Evolutionary conservation across 2,329 filamentous ascomycete genomes (phyloP), one percentile per base, ranked within the genome.

Genomic region (Aureobasidium musti): DNA sequence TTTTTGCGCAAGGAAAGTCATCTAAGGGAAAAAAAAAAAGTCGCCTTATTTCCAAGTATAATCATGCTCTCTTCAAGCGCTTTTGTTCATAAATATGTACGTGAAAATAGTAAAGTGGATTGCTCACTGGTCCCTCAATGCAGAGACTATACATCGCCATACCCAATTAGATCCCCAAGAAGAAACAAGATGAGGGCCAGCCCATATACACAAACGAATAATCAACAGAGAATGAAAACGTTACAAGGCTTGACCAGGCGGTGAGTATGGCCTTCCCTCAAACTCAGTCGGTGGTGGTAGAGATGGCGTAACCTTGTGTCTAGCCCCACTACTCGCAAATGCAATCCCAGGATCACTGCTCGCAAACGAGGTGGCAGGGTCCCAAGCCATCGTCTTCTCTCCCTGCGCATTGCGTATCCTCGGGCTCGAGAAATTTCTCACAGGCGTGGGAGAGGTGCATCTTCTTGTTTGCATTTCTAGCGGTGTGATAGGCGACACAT

Each of bases 201-300:
- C 50, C 50, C 35, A 33, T 43, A 60, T 33, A 35, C 56, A 60
- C 30, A 33, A 33, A 11, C 23, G 13, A 17, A 49, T 7, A 28
- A 7, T n/a, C 39, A 14, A 26, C 5, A 17, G 1, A 17, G 5
- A 28, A 49, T 26, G 10, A 30, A 7, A 23, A 8, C 14, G n/a
- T 39, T 23, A 26, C 14, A 63, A 41, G 19, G 59, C 59, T 45
- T 63, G 59, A 8, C 59, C 59, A 17, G 59, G 59, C 35, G 59
- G 59, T 14, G 59, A 52, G 5, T 41, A 17, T 3, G 33, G 45
- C 11, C 33, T 23, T 23, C 28, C 21, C 14, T 52, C 33, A 19
- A n/a, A n/a, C 8, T 28, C 33, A 1, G 19, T 23, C 30, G 35
- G 35, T 30, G 37, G 49, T 17, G 61, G 61, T 17, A 54, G 30